These are phyloP conservation scores for Aspergillus sp. DNA, from an alignment of 2,329 filamentous ascomycete species.

Conservation along the genomic window DNA sequence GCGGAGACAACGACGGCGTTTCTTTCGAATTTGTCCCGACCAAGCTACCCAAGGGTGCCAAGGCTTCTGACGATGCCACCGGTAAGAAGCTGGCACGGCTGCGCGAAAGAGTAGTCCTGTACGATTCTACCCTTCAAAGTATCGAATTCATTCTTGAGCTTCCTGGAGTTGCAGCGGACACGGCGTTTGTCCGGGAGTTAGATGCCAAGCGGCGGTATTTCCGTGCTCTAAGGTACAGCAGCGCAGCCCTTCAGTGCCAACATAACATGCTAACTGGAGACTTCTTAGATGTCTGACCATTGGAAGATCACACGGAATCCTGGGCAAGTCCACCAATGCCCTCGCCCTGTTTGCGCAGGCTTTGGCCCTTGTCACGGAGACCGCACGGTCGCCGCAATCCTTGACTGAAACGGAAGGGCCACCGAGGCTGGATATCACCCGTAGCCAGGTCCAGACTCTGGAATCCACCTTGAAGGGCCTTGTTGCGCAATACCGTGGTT, in stretches of 20 bases:
- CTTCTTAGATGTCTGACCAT: slow-evolving; percentile 71
- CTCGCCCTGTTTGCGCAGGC: slow-evolving; percentile 82
- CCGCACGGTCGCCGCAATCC: slow-evolving; percentile 51
- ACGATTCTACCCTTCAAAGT: slow-evolving; percentile 88
- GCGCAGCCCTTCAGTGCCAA: slow-evolving; percentile 12
- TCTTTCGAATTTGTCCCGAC: slow-evolving; percentile 49
- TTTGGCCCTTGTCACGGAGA: slow-evolving; percentile 59
- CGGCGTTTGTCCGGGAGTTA: slow-evolving; percentile 73
- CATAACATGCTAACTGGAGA: slow-evolving; percentile 2
- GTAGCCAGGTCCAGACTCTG: slow-evolving; percentile 60
- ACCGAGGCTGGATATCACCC: slow-evolving; percentile 68
- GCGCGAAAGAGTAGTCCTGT: slow-evolving; percentile 83
- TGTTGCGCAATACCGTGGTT: slow-evolving; percentile 76
- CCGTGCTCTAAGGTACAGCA: slow-evolving; percentile 74
- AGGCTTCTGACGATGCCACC: slow-evolving; percentile 63
- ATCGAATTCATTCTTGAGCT: slow-evolving; percentile 87
- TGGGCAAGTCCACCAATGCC: slow-evolving; percentile 72
- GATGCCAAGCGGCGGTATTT: slow-evolving; percentile 81
- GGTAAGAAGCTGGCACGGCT: slow-evolving; percentile 77
- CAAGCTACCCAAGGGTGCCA: slow-evolving; percentile 56
- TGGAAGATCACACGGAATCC: slow-evolving; percentile 77
- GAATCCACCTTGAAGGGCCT: slow-evolving; percentile 66
- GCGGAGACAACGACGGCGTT: slow-evolving; percentile 78
- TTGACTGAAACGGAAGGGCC: slow-evolving; percentile 49
- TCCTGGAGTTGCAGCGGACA: slow-evolving; percentile 84